Evolutionary conservation across 1,284 basidiomycete genomes (phyloP), one percentile per base, ranked within the genome.

Genomic region (Golubevia pallescens): DNA sequence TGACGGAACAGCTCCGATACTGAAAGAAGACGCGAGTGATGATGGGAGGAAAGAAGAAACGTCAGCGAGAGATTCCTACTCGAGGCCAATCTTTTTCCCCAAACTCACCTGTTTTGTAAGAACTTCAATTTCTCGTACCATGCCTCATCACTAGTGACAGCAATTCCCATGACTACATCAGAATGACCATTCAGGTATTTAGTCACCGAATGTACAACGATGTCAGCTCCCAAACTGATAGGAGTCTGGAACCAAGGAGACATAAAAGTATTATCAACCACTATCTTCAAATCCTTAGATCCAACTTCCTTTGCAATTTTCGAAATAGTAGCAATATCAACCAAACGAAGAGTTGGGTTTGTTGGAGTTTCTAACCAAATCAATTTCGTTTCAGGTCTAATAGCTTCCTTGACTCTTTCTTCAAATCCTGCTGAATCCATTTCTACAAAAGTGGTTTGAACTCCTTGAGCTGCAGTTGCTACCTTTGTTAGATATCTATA

Each of bases 321-420:
- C 52, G 89, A 88, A 69, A 95, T 89, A 63, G 90, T 88, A 0
- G 88, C 83, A 79, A 95, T 91, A 82, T 93, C 91, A 68, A 95
- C 90, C 42, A 97, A 87, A n/a, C 92, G 90, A 10, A 98, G 90
- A 0, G 93, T 94, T 0, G 96, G 96, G 87, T 98, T 98, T 14
- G 95, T 97, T 0, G 95, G 96, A 0, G 93, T 90, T 87, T 99
- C 95, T 81, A 97, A 91, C 95, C 95, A 98, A 66, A 99, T 90
- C n/a, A 98, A 88, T 92, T 93, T 94, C 2, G 95, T 97, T 75
- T 95, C 92, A 1, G 90, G 88, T 51, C 88, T 88, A 70, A 97
- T 89, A 0, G 92, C 81, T 20, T 70, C 89, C 6, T 88, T 87
- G 19, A 91, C 73, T 42, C 95, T 88, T 24, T 89, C 87, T 3